Percentiles rank a stretch among this genome's conserved stretches.
Conservation (phyloP, 2,329 filamentous ascomycete genomes). For the Fusarium udum region DNA sequence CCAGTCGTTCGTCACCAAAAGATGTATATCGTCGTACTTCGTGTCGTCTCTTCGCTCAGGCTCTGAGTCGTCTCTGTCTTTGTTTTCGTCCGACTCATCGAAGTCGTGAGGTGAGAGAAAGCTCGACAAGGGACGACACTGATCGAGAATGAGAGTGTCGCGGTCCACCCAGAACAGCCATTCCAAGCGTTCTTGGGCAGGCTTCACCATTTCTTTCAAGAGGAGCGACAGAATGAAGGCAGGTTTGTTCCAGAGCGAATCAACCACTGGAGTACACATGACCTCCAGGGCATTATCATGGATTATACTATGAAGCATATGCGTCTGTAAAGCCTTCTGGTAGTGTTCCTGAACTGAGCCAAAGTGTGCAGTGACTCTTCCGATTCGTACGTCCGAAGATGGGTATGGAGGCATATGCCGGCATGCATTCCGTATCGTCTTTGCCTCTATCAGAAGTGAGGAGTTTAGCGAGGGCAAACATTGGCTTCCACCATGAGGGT, state of each 20-base stretch:
- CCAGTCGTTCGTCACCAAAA: not conserved
- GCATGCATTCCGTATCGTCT: not conserved
- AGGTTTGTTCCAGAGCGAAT: not conserved
- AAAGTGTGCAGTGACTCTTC: not conserved
- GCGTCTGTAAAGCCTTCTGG: not conserved
- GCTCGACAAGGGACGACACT: not conserved
- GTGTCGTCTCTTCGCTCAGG: not conserved
- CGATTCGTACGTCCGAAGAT: not conserved
- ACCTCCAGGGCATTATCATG: not conserved
- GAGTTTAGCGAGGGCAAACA: not conserved
- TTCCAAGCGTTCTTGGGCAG: not conserved
- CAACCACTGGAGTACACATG: not conserved
- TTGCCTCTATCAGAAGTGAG: not conserved
- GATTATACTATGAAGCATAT: not conserved
- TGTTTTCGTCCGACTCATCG: not conserved
- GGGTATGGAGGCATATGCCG: not conserved
- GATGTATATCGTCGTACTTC: not conserved
- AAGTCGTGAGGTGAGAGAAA: not conserved
- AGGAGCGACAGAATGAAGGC: not conserved
- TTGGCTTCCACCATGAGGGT: not conserved
- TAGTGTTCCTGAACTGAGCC: not conserved
- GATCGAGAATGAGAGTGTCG: not conserved
- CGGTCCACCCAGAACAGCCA: not conserved
- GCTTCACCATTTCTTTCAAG: not conserved
- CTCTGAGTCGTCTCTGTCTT: not conserved